Conservation (phyloP, 176 grass and related monocot species). For the Carex pumila region DNA sequence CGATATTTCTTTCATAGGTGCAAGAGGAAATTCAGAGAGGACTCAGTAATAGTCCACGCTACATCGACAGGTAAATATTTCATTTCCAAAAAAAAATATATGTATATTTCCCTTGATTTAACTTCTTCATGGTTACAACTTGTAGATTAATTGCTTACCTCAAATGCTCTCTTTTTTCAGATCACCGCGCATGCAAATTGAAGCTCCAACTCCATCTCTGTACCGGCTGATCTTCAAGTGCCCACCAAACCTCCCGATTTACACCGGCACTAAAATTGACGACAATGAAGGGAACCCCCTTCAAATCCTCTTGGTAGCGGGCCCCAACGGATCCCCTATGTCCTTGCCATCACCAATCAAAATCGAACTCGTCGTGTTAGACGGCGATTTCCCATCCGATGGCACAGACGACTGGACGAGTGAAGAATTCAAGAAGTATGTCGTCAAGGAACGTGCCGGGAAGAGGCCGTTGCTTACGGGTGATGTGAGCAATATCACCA, state of each 20-base stretch:
- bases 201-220: not conserved
- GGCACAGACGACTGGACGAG: conserved; percentile 38
- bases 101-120: not conserved
- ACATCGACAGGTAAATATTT: conserved; percentile 35
- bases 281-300: conserved; percentile 22
- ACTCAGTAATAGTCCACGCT: conserved; percentile 35
- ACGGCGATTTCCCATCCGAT: conserved; percentile 50
- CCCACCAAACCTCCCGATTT: conserved; percentile 38
- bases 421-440: conserved; percentile 34
- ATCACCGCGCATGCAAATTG: not conserved
- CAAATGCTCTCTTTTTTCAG: conserved; percentile 18
- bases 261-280: conserved; percentile 81
- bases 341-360: conserved; percentile 28
- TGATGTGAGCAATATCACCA: conserved; percentile 41
- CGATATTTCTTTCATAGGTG: conserved; percentile 42
- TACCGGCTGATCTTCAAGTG: conserved; percentile 46
- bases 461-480: conserved; percentile 80
- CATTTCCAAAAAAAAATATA: not conserved
- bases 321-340: not conserved
- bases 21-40: conserved; percentile 70
- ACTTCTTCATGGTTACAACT: not conserved
- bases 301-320: conserved; percentile 47
- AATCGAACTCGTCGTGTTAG: conserved; percentile 60
- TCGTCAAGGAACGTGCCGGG: conserved; percentile 56
- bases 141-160: not conserved